Conservation (phyloP, 2,329 filamentous ascomycete species). For the Metarhizium robertsii region DNA sequence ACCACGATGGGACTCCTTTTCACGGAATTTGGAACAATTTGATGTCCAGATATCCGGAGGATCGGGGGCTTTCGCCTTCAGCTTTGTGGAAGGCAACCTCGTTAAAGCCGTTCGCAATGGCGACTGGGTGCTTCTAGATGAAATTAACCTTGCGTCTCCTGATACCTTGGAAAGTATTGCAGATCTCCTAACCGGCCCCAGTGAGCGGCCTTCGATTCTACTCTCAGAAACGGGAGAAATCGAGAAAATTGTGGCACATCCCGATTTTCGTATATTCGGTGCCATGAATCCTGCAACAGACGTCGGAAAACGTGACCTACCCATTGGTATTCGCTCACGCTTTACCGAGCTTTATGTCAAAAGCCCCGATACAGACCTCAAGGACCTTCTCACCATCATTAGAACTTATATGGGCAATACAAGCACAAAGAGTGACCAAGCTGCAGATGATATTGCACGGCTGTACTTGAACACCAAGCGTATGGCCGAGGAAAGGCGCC, state of each 20-base stretch:
- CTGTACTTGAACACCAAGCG: slow-evolving; percentile 84
- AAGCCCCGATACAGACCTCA: slow-evolving; percentile 77
- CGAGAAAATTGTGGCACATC: slow-evolving; percentile 79
- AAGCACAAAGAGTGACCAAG: slow-evolving; percentile 61
- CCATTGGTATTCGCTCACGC: slow-evolving; percentile 75
- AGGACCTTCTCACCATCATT: slow-evolving; percentile 81
- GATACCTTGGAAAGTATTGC: slow-evolving; percentile 92
- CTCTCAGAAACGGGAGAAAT: slow-evolving; percentile 91
- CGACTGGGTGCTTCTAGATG: slow-evolving; percentile 93
- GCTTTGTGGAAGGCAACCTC: slow-evolving; percentile 92
- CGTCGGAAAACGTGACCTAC: slow-evolving; percentile 89
- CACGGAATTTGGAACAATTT: slow-evolving; percentile 64
- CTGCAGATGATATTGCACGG: slow-evolving; percentile 70
- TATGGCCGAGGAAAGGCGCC: slow-evolving; percentile 67
- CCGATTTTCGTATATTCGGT: slow-evolving; percentile 90
- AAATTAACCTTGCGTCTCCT: slow-evolving; percentile 91
- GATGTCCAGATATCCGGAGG: slow-evolving; percentile 69
- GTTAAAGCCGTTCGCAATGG: slow-evolving; percentile 93
- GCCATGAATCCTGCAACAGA: slow-evolving; percentile 99
- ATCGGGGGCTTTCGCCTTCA: slow-evolving; percentile 76
- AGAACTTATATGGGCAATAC: slow-evolving; percentile 74
- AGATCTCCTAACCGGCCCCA: slow-evolving; percentile 70
- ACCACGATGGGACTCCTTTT: slow-evolving; percentile 73
- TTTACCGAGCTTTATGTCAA: slow-evolving; percentile 96
- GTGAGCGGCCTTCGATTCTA: slow-evolving; percentile 69